A percentile compares a stretch with the other conserved stretches of the same genome.
These are phyloP conservation scores for Leccinum rimulosum DNA, from an alignment of 768 basidiomycete species.

Conservation along the genomic window DNA sequence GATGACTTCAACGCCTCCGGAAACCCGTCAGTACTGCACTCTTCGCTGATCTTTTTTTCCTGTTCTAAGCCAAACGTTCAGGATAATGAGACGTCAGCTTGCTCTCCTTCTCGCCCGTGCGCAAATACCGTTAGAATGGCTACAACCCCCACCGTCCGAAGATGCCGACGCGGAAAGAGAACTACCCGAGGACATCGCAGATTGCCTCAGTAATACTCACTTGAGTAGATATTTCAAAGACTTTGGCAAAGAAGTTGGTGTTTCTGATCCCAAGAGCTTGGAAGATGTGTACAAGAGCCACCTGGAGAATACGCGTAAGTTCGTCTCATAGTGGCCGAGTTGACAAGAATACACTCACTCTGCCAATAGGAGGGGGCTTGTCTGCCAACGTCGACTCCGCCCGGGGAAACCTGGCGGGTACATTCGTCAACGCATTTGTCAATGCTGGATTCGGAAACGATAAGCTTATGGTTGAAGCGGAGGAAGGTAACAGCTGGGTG, in stretches of 20 bases:
- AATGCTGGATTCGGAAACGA: conserved; percentile 99
- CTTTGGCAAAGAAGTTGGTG: conserved; percentile 93
- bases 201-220: conserved; percentile 82
- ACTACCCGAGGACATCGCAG: conserved; percentile 76
- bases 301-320: conserved; percentile 81
- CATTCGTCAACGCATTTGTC: conserved; percentile 98
- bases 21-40: conserved; percentile 63
- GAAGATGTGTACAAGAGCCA: conserved; percentile 99
- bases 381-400: conserved; percentile 88
- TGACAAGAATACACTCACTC: background rate
- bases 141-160: conserved; percentile 53
- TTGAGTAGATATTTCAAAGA: conserved; percentile 82
- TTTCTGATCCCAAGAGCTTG: conserved; percentile 82
- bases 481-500: conserved; percentile 97
- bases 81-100: conserved; percentile 91
- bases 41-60: background rate
- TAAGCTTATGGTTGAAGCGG: conserved; percentile 95
- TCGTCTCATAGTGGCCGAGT: background rate
- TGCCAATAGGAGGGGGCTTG: conserved; percentile 53
- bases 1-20: conserved; percentile 88
- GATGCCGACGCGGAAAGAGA: conserved; percentile 61
- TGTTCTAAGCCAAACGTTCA: conserved; percentile 26
- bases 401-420: conserved; percentile 89
- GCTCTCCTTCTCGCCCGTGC: conserved; percentile 92
- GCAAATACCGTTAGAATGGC: conserved; percentile 87